phyloP scores from a whole-genome alignment of 768 basidiomycete genomes.

The Lactarius pseudohatsudake region DNA sequence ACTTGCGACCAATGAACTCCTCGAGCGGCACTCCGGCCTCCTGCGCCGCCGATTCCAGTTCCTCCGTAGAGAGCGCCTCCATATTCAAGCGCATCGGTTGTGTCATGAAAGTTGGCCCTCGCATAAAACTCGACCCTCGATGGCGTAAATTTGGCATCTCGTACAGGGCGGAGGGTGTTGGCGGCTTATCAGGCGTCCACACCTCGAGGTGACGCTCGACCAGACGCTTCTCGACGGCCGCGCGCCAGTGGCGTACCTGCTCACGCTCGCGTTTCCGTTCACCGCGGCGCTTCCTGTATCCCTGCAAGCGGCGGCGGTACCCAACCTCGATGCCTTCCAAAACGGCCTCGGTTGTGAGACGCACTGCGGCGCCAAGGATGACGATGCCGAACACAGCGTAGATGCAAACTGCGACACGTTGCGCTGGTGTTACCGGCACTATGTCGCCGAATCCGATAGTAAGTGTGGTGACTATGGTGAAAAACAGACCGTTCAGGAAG shows the following conservation, averaged over 20 bases:
- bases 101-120: conserved; percentile 32
- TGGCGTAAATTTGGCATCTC: conserved; percentile 21
- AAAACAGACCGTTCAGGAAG: conserved; percentile 78
- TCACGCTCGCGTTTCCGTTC: conserved; percentile 44
- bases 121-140: conserved; percentile 29
- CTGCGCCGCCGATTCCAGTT: conserved; percentile 61
- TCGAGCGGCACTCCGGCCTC: conserved; percentile 66
- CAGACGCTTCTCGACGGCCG: conserved; percentile 66
- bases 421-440: conserved; percentile 47
- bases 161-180: conserved; percentile 7
- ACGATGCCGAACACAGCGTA: conserved; percentile 63
- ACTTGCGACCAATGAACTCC: conserved; percentile 38
- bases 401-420: conserved; percentile 58
- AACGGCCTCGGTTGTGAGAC: conserved; percentile 52
- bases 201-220: conserved; percentile 46
- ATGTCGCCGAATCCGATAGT: conserved; percentile 76
- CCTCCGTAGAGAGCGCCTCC: conserved; percentile 51
- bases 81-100: conserved; percentile 58
- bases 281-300: conserved; percentile 47
- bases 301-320: conserved; percentile 54
- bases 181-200: conserved; percentile 47
- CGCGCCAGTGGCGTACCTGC: conserved; percentile 55
- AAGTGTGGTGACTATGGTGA: conserved; percentile 71
- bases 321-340: conserved; percentile 71
- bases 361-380: conserved; percentile 45